Evolutionary conservation across 352 stramenopile species (phyloP).

Genomic region (Phytopythium aichiense): DNA sequence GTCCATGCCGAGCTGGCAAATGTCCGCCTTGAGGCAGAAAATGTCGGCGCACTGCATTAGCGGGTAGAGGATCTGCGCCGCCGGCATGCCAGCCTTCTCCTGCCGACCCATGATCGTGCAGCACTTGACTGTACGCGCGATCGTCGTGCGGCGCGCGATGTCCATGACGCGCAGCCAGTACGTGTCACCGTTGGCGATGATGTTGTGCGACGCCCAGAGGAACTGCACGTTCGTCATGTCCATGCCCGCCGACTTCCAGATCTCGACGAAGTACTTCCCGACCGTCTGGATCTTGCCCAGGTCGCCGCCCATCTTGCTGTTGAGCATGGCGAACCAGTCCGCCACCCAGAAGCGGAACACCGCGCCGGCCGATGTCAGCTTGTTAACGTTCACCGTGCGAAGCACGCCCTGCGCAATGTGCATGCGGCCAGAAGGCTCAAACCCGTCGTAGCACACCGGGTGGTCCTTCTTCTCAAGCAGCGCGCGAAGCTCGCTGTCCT

Average conservation of each 20-base stretch:
- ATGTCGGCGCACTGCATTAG: conserved; percentile 99
- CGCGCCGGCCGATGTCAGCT: conserved; percentile 88
- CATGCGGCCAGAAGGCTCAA: conserved; percentile 98
- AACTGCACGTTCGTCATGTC: conserved; percentile 99
- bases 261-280: conserved; percentile 98
- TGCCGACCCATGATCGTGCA: conserved; percentile 99
- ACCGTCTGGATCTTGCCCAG: conserved; percentile 96
- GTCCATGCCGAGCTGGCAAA: conserved; percentile 99
- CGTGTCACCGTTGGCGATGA: conserved; percentile 83
- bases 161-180: conserved; percentile 95
- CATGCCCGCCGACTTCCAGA: conserved; percentile 99
- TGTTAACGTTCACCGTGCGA: conserved; percentile 97
- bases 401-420: conserved; percentile 98
- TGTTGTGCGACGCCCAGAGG: conserved; percentile 97
- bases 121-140: conserved; percentile 96
- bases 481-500: conserved; percentile 83
- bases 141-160: conserved; percentile 89
- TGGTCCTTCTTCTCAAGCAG: conserved; percentile 88
- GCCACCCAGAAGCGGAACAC: conserved; percentile 99
- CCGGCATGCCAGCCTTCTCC: conserved; percentile 87
- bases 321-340: conserved; percentile 99
- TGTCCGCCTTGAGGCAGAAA: conserved; percentile 99
- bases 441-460: conserved; percentile 97
- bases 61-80: conserved; percentile 96
- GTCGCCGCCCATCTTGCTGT: conserved; percentile 99